These are phyloP conservation scores for Naegleria gruberi DNA, from an alignment of 208 protist genomes.

Conservation along the genomic window DNA sequence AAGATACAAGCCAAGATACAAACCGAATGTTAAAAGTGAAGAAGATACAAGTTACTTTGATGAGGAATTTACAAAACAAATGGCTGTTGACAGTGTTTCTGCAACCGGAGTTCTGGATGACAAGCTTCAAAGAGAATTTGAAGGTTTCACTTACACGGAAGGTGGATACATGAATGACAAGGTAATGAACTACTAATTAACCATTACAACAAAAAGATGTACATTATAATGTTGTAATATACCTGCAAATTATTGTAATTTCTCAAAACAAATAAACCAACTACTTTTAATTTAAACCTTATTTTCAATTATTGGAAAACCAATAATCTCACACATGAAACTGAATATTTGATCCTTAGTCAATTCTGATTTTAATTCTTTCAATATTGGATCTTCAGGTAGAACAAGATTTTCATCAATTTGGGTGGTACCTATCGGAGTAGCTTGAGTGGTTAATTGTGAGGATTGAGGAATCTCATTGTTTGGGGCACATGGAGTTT, in stretches of 20 bases:
- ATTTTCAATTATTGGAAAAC: not conserved
- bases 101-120: not conserved
- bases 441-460: too few species aligned
- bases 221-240: not conserved
- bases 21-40: not conserved
- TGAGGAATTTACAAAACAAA: slow-evolving; percentile 18
- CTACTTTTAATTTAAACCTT: not conserved
- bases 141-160: slow-evolving; percentile 14
- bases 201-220: not conserved
- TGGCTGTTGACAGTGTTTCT: not conserved
- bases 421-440: too few species aligned
- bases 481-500: too few species aligned
- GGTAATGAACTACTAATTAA: not conserved
- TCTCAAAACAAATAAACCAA: too few species aligned
- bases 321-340: not conserved
- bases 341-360: not conserved
- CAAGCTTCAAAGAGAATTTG: not conserved
- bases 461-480: too few species aligned
- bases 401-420: not conserved
- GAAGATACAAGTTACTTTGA: slow-evolving; percentile 11
- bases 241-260: too few species aligned
- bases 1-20: slow-evolving; percentile 11
- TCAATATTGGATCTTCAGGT: not conserved
- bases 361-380: not conserved
- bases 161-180: not conserved